Base-by-base conservation (phyloP, 164 flowering plant genomes). In the Paratinospora sagittata region DNA sequence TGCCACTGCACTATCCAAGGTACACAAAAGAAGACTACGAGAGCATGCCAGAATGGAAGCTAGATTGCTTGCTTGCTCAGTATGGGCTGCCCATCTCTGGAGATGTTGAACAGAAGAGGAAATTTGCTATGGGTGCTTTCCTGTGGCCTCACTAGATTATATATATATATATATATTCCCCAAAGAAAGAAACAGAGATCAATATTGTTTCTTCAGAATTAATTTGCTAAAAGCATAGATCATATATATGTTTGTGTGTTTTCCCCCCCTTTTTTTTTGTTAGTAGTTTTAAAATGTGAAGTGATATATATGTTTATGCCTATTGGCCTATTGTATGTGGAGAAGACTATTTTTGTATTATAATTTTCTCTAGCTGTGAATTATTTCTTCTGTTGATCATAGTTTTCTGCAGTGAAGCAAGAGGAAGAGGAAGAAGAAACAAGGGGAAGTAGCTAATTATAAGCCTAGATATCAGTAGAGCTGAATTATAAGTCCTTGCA, bases 1-100 rank as follows among this genome's bases (percentile, higher is more conserved):
- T 78, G 81, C 78, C 81, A 24, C 34, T 74, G 66, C 78, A 78
- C 70, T 78, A 71, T 64, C 81, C 76, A 30, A 70, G 76, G 71
- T 76, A 73, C 69, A 70, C 72, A 0, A 73, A 70, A 43, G 49
- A 63, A 7, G 76, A 79, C 33, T 73, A 79, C 34, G 78, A 79
- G 47, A 27, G 27, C 36, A 69, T 76, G 79, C 75, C 79, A 0
- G 73, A 72, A 6, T 76, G 79, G 79, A 72, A 41, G 55, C 67
- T 69, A 21, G 70, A 77, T 65, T 45, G 76, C 49, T 45, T 77
- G 3, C 76, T 77, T 14, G 8, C 49, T 6, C 19, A 68, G 57
- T 77, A 73, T 43, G 76, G 78, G 5, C 43, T 76, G 36, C 78
- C 78, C 2, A 3, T 76, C 14, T 30, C 16, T 3, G 74, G 74